A percentile compares a stretch with the other conserved stretches of the same genome.
Evolutionary conservation across 495 filamentous ascomycete genomes (phyloP).

Genomic region (Penicillium soppii): DNA sequence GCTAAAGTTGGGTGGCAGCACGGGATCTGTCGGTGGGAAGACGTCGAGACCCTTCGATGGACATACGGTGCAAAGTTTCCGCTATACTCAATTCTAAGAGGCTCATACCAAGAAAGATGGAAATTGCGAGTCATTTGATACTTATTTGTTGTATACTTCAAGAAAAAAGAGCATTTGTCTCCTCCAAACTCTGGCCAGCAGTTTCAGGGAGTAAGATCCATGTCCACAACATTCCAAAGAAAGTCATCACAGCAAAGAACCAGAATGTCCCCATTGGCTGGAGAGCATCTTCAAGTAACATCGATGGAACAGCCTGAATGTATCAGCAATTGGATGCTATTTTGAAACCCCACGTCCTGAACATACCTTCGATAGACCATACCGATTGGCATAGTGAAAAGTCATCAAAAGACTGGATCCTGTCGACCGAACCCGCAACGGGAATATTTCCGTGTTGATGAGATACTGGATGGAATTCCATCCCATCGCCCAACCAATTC

Average conservation of each 20-base stretch:
- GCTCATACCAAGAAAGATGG: too few relatives aligned
- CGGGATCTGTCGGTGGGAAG: too few relatives aligned
- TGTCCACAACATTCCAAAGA: conserved; percentile 50
- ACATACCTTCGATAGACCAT: conserved; percentile 43
- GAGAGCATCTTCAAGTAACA: conserved; percentile 37
- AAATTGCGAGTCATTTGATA: too few relatives aligned
- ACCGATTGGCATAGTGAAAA: conserved; percentile 64
- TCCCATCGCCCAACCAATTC: conserved; percentile 62
- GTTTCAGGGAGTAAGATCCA: conserved; percentile 31
- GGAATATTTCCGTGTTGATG: conserved; percentile 65
- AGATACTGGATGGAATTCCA: conserved; percentile 71
- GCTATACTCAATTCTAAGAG: too few relatives aligned
- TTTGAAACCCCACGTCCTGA: not conserved
- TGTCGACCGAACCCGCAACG: conserved; percentile 34
- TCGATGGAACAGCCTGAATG: conserved; percentile 41
- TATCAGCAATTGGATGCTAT: too few relatives aligned
- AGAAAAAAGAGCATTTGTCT: conserved; percentile 2
- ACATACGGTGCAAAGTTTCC: too few relatives aligned
- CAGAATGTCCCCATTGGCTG: conserved; percentile 53
- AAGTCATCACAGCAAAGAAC: conserved; percentile 57
- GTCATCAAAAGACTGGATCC: conserved; percentile 26
- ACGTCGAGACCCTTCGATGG: too few relatives aligned
- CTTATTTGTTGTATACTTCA: too few relatives aligned
- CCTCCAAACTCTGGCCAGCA: conserved; percentile 17
- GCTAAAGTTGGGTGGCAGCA: too few relatives aligned